Evolutionary conservation across 2,329 filamentous ascomycete genomes (phyloP).

Genomic region (Paramyrothecium sp.): DNA sequence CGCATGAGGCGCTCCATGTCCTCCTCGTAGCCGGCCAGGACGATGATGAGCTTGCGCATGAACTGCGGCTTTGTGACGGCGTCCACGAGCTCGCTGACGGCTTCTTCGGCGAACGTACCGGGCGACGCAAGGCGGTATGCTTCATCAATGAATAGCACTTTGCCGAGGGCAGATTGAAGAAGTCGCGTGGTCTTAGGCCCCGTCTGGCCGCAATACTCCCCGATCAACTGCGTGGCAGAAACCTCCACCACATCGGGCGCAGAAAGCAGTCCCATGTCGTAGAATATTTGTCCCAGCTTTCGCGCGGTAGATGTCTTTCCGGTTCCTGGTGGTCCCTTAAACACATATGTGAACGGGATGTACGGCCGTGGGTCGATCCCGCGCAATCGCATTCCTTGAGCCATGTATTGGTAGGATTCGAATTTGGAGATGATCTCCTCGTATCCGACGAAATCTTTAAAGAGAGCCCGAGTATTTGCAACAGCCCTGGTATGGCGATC

Average conservation of each 20-base stretch:
- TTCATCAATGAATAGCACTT: conserved; percentile 70
- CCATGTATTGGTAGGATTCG: conserved; percentile 53
- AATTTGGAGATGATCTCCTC: conserved; percentile 55
- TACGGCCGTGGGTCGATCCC: conserved; percentile 50
- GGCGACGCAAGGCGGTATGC: conserved; percentile 59
- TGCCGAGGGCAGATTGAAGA: conserved; percentile 62
- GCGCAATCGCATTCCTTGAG: conserved; percentile 46
- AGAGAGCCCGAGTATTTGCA: conserved; percentile 49
- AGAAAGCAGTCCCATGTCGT: conserved; percentile 68
- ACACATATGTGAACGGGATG: conserved; percentile 67
- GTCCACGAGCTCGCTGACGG: conserved; percentile 50
- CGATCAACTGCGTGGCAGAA: conserved; percentile 67
- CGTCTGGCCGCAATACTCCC: conserved; percentile 66
- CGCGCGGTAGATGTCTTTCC: conserved; percentile 70
- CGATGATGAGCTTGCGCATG: conserved; percentile 58
- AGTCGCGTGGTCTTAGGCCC: conserved; percentile 61
- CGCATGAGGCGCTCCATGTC: conserved; percentile 64
- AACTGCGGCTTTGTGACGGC: conserved; percentile 54
- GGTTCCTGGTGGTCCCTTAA: conserved; percentile 63
- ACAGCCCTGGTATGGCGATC: conserved; percentile 41
- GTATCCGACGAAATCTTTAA: conserved; percentile 59
- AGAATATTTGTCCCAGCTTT: conserved; percentile 71
- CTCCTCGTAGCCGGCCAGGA: conserved; percentile 65
- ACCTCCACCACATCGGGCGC: conserved; percentile 61
- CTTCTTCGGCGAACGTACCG: conserved; percentile 55